A percentile compares a stretch with the other conserved stretches of the same genome.
Evolutionary conservation across 805 yeast species (phyloP).

Genomic region (Cyberlindnera subsufficiens): DNA sequence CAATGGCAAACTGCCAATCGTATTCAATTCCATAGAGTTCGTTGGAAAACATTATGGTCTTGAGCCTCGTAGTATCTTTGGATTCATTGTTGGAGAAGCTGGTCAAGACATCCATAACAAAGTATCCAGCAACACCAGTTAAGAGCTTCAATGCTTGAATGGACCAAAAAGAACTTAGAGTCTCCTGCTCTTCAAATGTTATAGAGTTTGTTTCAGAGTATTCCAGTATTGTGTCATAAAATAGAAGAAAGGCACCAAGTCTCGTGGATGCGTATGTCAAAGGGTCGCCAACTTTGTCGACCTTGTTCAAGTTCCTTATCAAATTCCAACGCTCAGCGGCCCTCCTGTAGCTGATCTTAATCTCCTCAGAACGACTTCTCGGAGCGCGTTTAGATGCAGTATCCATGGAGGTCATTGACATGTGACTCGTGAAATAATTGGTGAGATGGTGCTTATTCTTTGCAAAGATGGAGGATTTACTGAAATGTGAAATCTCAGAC

Average conservation of each 20-base stretch:
- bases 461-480: neutral
- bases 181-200: conserved; percentile 5
- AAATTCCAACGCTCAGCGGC: conserved; percentile 17
- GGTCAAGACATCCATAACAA: conserved; percentile 11
- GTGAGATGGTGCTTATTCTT: conserved; percentile 1
- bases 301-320: conserved; percentile 7
- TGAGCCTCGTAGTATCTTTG: conserved; percentile 12
- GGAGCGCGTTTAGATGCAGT: neutral
- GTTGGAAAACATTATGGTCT: conserved; percentile 10
- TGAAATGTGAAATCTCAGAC: neutral
- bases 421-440: conserved; percentile 8
- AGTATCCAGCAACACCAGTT: conserved; percentile 11
- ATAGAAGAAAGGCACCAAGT: conserved; percentile 13
- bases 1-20: conserved; percentile 23
- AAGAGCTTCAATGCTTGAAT: conserved; percentile 18
- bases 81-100: conserved; percentile 18
- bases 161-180: conserved; percentile 17
- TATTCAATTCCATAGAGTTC: conserved; percentile 15
- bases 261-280: conserved; percentile 13
- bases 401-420: conserved; percentile 16
- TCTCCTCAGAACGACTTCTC: conserved; percentile 6
- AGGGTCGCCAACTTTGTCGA: conserved; percentile 10
- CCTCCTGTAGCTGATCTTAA: conserved; percentile 12
- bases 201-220: neutral
- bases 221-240: conserved; percentile 13